Evolutionary conservation across 2,329 filamentous ascomycete species (phyloP), one percentile per base, ranked within the genome.

Genomic region (Aspergillus proliferans): DNA sequence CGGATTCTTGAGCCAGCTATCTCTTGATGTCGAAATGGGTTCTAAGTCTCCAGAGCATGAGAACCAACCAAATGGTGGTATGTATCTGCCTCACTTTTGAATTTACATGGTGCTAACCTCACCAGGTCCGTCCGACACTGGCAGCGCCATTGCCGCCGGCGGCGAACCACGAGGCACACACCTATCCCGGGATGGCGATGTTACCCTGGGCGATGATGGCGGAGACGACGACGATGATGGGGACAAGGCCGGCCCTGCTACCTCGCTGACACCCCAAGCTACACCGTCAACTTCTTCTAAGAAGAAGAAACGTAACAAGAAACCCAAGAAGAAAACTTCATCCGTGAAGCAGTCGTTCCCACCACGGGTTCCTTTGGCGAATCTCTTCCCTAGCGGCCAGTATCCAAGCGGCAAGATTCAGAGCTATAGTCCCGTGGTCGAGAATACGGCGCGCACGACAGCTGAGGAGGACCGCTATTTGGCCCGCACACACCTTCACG

Each of bases 371-470:
- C 66, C 70, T 12, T 58, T 79, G 8, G 59, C 63, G n/a, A 62
- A 72, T 39, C 66, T 79, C 22, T 78, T 78, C 57, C 70, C 68
- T 2, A 58, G 67, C 34, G 65, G 65, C 42, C 26, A 30, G 26
- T 79, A 75, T 52, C 74, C 75, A 1, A 56, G 66, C 15, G 76
- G 76, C 8, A 73, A 79, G 55, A 59, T 75, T 39, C 46, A 44
- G 26, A 44, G 19, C 54, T 63, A 70, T 48, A 10, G 26, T 12
- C 10, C 10, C 26, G 26, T 30, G 26, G 26, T 30, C 10, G 71
- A 75, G 9, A 76, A 76, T 50, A 67, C 66, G 4, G 65, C 64
- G 43, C 73, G 74, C 24, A 76, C 71, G 3, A 76, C 75, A 2
- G 67, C 60, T 50, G 74, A 76, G 53, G 76, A 79, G 62, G 58